phyloP scores from a whole-genome alignment of 2,329 filamentous ascomycete genomes.

The Neophaeococcomyces mojaviensis region DNA sequence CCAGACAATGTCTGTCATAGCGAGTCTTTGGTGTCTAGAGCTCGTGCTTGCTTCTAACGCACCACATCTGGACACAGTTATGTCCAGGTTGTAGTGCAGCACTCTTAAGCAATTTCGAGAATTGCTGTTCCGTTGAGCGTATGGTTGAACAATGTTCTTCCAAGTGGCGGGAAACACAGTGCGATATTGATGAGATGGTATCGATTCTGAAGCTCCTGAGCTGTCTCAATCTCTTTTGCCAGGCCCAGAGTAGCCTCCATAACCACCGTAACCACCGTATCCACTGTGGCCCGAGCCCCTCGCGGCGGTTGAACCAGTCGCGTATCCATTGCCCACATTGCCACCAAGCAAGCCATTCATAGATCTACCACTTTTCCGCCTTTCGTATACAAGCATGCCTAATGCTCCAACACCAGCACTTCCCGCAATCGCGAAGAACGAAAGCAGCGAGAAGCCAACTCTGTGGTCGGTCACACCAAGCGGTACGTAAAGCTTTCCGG shows the following conservation, averaged over 20 bases:
- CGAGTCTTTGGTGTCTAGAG: no score
- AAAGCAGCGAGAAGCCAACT: conserved; percentile 22
- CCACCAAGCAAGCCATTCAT: conserved; percentile 13
- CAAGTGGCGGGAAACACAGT: no score
- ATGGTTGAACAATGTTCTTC: no score
- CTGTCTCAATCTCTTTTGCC: conserved; percentile 21
- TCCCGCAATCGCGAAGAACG: conserved; percentile 22
- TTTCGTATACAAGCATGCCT: conserved; percentile 22
- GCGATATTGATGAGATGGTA: no score
- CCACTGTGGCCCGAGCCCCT: conserved; percentile 22
- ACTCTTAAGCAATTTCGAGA: no score
- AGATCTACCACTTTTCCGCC: conserved; percentile 20
- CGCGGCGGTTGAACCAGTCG: conserved; percentile 2
- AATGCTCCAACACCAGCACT: conserved; percentile 23
- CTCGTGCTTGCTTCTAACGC: no score
- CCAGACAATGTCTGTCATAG: no score
- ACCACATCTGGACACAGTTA: no score
- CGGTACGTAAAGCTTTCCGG: conserved; percentile 15
- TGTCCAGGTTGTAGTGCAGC: no score
- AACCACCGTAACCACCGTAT: conserved; percentile 21
- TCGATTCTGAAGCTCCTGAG: no score
- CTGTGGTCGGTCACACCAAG: conserved; percentile 20
- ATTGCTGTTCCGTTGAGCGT: no score
- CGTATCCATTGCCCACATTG: conserved; percentile 10
- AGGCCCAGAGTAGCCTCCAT: conserved; percentile 10